Conservation (phyloP, 2,329 filamentous ascomycete species). For the Chlorencoelia australis region DNA sequence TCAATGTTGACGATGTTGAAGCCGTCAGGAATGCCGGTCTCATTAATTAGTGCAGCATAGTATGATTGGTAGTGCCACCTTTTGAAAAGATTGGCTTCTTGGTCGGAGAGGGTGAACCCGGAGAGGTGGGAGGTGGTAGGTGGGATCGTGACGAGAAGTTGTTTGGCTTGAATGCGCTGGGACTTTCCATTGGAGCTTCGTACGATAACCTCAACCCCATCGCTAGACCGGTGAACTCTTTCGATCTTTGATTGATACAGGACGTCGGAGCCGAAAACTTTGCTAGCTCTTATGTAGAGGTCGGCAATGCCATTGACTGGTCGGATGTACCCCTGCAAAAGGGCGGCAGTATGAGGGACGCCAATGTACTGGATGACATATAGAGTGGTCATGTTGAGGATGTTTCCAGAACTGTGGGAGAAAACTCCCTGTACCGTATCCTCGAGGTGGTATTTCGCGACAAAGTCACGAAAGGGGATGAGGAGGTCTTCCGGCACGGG, state of each 20-base stretch:
- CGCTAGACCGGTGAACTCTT: too few species aligned
- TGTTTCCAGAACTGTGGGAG: not conserved
- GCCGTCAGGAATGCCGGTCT: too few species aligned
- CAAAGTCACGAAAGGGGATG: slow-evolving; percentile 7
- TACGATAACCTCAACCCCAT: too few species aligned
- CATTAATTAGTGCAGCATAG: too few species aligned
- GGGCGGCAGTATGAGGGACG: not conserved
- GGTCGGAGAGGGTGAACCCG: slow-evolving; percentile 25
- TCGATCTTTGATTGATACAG: too few species aligned
- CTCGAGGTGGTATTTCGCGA: slow-evolving; percentile 18
- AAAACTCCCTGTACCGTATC: slow-evolving; percentile 15
- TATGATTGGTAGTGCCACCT: too few species aligned
- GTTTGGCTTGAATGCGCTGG: too few species aligned
- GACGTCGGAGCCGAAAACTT: not conserved
- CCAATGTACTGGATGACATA: not conserved
- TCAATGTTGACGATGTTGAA: too few species aligned
- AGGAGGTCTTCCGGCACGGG: slow-evolving; percentile 7
- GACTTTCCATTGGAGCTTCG: too few species aligned
- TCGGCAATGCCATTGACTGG: not conserved
- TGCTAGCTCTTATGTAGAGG: not conserved
- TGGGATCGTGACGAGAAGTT: slow-evolving; percentile 32
- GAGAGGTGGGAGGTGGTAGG: slow-evolving; percentile 31
- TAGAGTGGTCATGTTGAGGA: not conserved
- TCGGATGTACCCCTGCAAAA: not conserved
- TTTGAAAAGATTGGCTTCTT: too few species aligned